Percentiles rank a stretch among this genome's conserved stretches.
These are phyloP conservation scores for Colletotrichum navitas DNA, from an alignment of 2,329 filamentous ascomycete species.

Conservation along the genomic window DNA sequence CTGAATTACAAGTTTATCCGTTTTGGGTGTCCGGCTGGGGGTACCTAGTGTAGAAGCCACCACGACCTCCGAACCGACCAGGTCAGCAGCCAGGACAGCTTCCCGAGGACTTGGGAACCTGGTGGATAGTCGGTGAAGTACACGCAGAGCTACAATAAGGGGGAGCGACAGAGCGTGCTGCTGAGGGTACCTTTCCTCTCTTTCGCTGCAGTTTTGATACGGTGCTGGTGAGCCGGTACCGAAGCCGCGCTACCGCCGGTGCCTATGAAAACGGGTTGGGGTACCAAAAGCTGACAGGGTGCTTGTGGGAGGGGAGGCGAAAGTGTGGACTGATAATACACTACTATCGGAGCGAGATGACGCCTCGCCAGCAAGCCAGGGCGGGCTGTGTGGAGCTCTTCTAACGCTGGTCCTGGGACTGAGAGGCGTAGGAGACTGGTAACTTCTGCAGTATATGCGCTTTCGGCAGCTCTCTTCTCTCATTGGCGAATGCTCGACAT, in stretches of 20 bases:
- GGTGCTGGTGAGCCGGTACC: constrained; percentile 11
- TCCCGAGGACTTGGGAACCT: not conserved
- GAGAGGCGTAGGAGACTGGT: not conserved
- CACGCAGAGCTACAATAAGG: not conserved
- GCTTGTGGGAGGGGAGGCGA: constrained; percentile 27
- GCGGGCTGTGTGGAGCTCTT: constrained; percentile 29
- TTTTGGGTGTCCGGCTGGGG: not conserved
- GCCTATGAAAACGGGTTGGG: constrained; percentile 21
- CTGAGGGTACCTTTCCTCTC: not conserved
- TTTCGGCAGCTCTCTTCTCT: not conserved
- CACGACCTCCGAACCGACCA: not conserved
- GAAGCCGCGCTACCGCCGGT: constrained; percentile 6
- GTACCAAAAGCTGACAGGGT: constrained; percentile 29
- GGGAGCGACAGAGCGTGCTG: no score
- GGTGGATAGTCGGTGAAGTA: not conserved
- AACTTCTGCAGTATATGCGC: not conserved
- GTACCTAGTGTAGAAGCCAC: not conserved
- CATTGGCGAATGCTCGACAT: constrained; percentile 7
- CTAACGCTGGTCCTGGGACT: constrained; percentile 30
- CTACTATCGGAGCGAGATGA: constrained; percentile 41
- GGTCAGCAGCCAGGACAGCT: not conserved
- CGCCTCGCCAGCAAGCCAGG: constrained; percentile 42
- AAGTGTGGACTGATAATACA: constrained; percentile 43
- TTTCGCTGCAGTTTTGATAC: not conserved
- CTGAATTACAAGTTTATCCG: constrained; percentile 14